Evolutionary conservation across 495 filamentous ascomycete species (phyloP), one percentile per base, ranked within the genome.

Genomic region (Penicillium soppii): DNA sequence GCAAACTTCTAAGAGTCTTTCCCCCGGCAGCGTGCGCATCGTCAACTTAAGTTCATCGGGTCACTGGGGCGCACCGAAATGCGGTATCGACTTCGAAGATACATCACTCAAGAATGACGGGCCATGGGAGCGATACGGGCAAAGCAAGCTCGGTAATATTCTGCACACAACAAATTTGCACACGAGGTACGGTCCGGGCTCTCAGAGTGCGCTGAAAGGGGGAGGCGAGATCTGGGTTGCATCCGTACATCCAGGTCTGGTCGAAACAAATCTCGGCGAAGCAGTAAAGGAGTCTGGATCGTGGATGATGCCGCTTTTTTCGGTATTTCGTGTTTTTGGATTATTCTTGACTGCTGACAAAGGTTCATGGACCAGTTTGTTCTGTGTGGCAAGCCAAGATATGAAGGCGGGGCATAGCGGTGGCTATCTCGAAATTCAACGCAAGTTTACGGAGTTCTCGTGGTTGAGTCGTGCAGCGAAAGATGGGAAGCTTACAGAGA

Each of bases 71-170:
- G 58, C 65, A 9, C 63, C 65, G 0, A 69, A 70, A 26, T 55
- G 36, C 12, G 68, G 66, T 20, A 69, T 78, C 42, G 53, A 65
- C 26, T 70, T 76, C 47, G 43, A 52, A 2, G 62, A 69, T 41
- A 49, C 50, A 7, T 59, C 33, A 1, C 43, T 32, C 20, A 57
- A 50, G 16, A 19, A 38, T 35, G 44, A 38, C 59, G 48, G 65
- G 5, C 26, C 52, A 19, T 68, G 53, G 65, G 0, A 53, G 44
- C 72, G 74, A 29, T 78, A 78, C 55, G 69, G 71, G 8, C 69
- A 76, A 53, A 68, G 62, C 66, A 78, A 75, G 57, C 66, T 76
- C 19, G 71, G 70, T 25, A 73, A 73, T 36, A 58, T 75, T 27
- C 33, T 78, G 29, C 68, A 74, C 52, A 49, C 68, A 13, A 67